These are phyloP conservation scores for Senna siamea DNA, from an alignment of 306 rosid species.

Conservation along the genomic window DNA sequence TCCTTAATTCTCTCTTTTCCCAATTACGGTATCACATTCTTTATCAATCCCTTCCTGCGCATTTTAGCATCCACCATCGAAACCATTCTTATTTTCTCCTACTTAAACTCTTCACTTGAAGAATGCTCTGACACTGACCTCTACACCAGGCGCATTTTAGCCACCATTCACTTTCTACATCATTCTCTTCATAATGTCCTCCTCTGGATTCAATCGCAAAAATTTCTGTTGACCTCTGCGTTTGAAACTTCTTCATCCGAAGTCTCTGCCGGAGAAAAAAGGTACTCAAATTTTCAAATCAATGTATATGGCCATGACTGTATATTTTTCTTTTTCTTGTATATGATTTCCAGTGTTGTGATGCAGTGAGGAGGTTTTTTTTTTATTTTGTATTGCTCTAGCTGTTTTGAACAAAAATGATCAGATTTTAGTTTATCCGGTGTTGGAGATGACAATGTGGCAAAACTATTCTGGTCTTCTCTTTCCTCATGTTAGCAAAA, in stretches of 20 bases:
- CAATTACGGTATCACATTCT: neutral
- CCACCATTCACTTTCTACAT: neutral
- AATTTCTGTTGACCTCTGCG: too few relatives aligned
- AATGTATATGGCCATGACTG: neutral
- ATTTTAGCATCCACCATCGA: neutral
- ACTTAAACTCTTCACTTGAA: neutral
- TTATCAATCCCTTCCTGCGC: neutral
- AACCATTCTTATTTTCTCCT: neutral
- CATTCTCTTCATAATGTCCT: constrained; percentile 10
- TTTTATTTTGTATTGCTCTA: constrained; percentile 10
- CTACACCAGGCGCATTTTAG: neutral
- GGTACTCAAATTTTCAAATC: constrained; percentile 25
- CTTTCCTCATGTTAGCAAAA: constrained; percentile 14
- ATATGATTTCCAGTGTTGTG: too few relatives aligned
- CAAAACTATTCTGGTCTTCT: constrained; percentile 1
- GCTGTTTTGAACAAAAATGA: constrained; percentile 16
- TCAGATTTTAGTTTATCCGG: constrained; percentile 19
- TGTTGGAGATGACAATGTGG: constrained; percentile 35
- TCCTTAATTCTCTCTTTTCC: neutral
- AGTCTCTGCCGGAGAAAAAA: neutral
- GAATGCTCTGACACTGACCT: neutral
- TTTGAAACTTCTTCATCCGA: too few relatives aligned
- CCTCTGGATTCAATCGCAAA: constrained; percentile 27
- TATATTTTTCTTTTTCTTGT: neutral
- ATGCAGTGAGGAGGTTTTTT: constrained; percentile 13